Evolutionary conservation across 2,329 filamentous ascomycete genomes (phyloP), one percentile per base, ranked within the genome.

Genomic region (Diaporthe eres): DNA sequence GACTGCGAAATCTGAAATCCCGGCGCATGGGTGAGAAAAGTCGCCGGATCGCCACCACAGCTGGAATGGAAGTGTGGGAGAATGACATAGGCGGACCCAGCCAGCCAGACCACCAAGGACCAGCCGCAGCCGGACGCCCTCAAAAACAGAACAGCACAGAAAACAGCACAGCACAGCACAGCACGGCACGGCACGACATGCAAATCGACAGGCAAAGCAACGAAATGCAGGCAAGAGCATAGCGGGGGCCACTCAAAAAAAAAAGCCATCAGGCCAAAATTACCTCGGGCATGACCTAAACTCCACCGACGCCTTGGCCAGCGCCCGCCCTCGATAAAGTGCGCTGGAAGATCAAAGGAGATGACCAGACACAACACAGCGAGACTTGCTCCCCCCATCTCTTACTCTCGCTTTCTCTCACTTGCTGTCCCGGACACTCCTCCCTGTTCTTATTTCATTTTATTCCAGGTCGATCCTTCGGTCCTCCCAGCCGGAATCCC

Each of bases 241-340:
- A 28, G 47, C 47, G 13, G 65, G 65, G 47, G 28, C 28, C 65
- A 28, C 31, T 25, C 65, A 37, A 28, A 44, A 68, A 25, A 31
- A 39, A 51, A 37, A 37, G 19, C 28, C 28, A 53, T 39, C 65
- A 53, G 34, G 65, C 49, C 65, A 68, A 68, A 42, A 53, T 53
- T 53, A 68, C 65, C 65, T 68, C 65, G 22, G 65, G 34, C 65
- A 68, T 53, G 47, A 49, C 65, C 65, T 68, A 68, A 53, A 68
- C 65, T 51, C 65, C 65, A 68, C 65, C 65, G 37, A 68, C 65
- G 65, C 65, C 47, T 68, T 68, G 47, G 65, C 47, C 65, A 53
- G 22, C 65, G 47, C 47, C 63, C 44, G 42, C 63, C 44, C 22
- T 39, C 22, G 44, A 51, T 68, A 51, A 68, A 68, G 63, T 68